phyloP scores from a whole-genome alignment of 441 rosid species.

The Erodium moschatum region DNA sequence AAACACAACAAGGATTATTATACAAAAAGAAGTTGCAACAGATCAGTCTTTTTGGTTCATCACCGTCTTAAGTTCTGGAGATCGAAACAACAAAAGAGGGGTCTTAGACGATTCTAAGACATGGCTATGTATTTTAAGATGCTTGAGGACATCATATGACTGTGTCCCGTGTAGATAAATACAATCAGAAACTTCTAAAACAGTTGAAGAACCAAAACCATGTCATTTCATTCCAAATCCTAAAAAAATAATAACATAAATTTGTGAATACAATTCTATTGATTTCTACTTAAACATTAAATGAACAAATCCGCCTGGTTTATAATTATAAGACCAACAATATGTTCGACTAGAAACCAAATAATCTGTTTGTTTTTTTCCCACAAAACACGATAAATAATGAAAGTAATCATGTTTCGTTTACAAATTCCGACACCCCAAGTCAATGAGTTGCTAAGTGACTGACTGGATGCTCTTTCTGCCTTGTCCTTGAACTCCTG shows the following conservation, averaged over 20 bases:
- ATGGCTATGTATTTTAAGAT: too few relatives aligned
- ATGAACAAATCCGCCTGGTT: background rate
- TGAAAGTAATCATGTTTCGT: background rate
- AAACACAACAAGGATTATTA: too few relatives aligned
- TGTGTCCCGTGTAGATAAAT: too few relatives aligned
- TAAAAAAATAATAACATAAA: background rate
- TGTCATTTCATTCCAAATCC: too few relatives aligned
- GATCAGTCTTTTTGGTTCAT: too few relatives aligned
- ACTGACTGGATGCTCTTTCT: conserved; percentile 6
- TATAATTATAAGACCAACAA: background rate
- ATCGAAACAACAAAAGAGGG: too few relatives aligned
- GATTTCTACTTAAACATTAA: conserved; percentile 3
- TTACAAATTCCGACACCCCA: background rate
- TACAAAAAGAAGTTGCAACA: too few relatives aligned
- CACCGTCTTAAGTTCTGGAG: too few relatives aligned
- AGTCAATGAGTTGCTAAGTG: background rate
- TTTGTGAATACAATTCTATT: background rate
- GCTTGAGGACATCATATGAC: too few relatives aligned
- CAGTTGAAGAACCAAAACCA: too few relatives aligned
- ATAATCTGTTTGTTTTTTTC: background rate
- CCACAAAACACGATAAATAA: conserved; percentile 7
- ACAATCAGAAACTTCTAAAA: too few relatives aligned
- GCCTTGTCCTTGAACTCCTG: conserved; percentile 19
- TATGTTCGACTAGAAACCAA: background rate
- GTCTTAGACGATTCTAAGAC: too few relatives aligned